Evolutionary conservation across 139 green algal genomes (phyloP).

Genomic region (Coccomyxa sp.): DNA sequence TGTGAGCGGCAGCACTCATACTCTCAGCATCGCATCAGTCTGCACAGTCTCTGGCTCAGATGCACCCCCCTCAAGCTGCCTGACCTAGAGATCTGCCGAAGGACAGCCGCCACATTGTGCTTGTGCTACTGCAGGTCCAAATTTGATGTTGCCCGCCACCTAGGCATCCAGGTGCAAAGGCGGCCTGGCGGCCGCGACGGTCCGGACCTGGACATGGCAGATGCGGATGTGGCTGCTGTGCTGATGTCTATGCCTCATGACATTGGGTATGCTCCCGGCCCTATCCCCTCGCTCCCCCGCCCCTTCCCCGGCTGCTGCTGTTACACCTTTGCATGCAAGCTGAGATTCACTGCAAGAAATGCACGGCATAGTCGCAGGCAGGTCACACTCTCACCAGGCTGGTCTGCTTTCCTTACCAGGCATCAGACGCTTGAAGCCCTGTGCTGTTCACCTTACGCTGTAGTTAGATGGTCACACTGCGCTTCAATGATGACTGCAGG

Average conservation of each 20-base stretch:
- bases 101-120: too few species aligned
- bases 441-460: not conserved
- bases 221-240: not conserved
- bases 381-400: not conserved
- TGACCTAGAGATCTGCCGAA: too few species aligned
- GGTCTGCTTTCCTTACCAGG: not conserved
- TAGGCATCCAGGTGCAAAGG: not conserved
- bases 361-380: not conserved
- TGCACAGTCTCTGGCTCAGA: too few species aligned
- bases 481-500: not conserved
- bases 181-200: not conserved
- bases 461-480: not conserved
- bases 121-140: not conserved
- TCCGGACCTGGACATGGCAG: not conserved
- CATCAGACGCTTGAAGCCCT: not conserved
- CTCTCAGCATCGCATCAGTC: too few species aligned
- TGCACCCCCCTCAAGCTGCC: too few species aligned
- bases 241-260: not conserved
- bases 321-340: not conserved
- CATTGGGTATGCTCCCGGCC: not conserved
- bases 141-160: not conserved
- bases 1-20: too few species aligned
- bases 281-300: not conserved
- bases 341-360: not conserved
- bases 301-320: not conserved